A percentile compares a stretch with the other conserved stretches of the same genome.
Evolutionary conservation across 306 rosid species (phyloP).

Genomic region (Trifolium fragiferum): DNA sequence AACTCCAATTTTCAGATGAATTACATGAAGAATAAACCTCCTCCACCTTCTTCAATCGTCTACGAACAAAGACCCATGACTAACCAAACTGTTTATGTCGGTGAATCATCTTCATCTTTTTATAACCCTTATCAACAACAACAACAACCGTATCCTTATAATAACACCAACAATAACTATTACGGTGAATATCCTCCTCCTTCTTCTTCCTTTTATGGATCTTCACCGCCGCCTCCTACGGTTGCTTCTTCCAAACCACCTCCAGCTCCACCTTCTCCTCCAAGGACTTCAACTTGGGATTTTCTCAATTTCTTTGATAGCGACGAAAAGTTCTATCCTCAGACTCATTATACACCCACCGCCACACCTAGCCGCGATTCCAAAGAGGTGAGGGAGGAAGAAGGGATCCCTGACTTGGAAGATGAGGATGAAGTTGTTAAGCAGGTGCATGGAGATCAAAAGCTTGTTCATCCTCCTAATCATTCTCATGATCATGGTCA

Average conservation of each 20-base stretch:
- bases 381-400: conserved; percentile 83
- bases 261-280: conserved; percentile 92
- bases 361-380: conserved; percentile 85
- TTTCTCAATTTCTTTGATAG: conserved; percentile 69
- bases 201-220: conserved; percentile 44
- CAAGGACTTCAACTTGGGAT: conserved; percentile 74
- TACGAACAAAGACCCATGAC: conserved; percentile 62
- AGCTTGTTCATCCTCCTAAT: conserved; percentile 52
- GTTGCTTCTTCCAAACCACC: conserved; percentile 62
- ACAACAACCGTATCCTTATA: background rate
- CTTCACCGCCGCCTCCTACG: conserved; percentile 37
- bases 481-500: background rate
- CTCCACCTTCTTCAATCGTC: conserved; percentile 72
- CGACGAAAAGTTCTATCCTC: conserved; percentile 54
- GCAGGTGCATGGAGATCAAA: conserved; percentile 71
- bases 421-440: conserved; percentile 90
- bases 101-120: conserved; percentile 70
- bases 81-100: conserved; percentile 57
- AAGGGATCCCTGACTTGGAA: conserved; percentile 97
- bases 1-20: conserved; percentile 47
- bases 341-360: conserved; percentile 61
- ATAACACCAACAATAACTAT: background rate
- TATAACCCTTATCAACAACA: conserved; percentile 34
- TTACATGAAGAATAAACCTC: conserved; percentile 63
- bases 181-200: conserved; percentile 37